Evolutionary conservation across 2,329 filamentous ascomycete genomes (phyloP), one percentile per base, ranked within the genome.

Genomic region (Periconia digitata): DNA sequence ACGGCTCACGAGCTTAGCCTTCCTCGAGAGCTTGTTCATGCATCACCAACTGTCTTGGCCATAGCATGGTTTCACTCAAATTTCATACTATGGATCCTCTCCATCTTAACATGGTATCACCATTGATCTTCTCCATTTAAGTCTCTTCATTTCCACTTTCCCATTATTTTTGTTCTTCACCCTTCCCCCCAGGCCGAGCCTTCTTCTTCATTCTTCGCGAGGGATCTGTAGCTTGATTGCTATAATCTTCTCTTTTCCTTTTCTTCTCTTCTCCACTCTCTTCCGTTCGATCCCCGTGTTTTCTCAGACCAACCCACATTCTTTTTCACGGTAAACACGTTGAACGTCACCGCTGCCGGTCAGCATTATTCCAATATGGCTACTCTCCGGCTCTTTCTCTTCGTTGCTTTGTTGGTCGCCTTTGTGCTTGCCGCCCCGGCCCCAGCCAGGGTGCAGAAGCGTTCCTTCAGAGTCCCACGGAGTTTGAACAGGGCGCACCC

Each of bases 381-480:
- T 53, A 67, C 66, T 43, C 55, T 66, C 40, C 54, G 63, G 27
- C 48, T 74, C 44, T 53, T 76, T 44, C 58, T 76, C 55, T 60
- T 81, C 49, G 61, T 80, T 53, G 73, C 76, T 65, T 66, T 83
- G 49, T 63, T 82, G 56, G 72, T 72, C 32, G 69, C 77, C 36
- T 59, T 78, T 38, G 74, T 72, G 47, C 65, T 80, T 35, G 77
- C 80, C 22, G 75, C 74, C 23, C 76, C 77, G 4, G 53, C 65
- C 55, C 64, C 72, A 35, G 43, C 58, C 32, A 60, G 55, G 42
- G 60, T 80, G 8, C 65, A 76, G 54, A 82, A 81, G 64, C 76
- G 79, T 18, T 83, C 82, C 7, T 88, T 87, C 73, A 82, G 79
- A 64, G 78, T 88, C 27, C 77, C 82, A 43, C 77, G 85, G 29